Evolutionary conservation across 129 eudicot genomes (phyloP).

Genomic region (Artemisia tridentata): DNA sequence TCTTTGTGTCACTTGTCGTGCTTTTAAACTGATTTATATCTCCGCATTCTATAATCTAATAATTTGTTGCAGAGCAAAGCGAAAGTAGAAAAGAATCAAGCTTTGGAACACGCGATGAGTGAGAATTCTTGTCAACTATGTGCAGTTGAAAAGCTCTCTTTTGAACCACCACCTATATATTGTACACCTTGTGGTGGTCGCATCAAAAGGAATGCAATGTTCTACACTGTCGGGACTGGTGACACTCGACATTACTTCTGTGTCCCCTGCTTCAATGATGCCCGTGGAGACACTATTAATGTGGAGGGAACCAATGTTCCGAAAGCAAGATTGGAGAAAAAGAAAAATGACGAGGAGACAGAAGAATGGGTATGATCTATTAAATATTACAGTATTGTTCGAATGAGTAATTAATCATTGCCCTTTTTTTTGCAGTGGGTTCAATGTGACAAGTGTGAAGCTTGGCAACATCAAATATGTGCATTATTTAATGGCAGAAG

Average conservation of each 20-base stretch:
- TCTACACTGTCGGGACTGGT: conserved; percentile 81
- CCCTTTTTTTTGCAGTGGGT: conserved; percentile 72
- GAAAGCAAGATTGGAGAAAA: conserved; percentile 84
- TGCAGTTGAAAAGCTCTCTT: conserved; percentile 87
- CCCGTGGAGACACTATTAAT: conserved; percentile 83
- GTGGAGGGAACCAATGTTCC: conserved; percentile 72
- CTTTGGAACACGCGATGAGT: conserved; percentile 81
- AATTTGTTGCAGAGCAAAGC: conserved; percentile 72
- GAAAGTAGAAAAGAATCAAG: conserved; percentile 94
- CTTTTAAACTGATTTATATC: conserved; percentile 1
- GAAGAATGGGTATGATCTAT: conserved; percentile 82
- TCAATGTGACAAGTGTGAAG: conserved; percentile 98
- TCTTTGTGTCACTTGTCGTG: not conserved
- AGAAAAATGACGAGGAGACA: conserved; percentile 92
- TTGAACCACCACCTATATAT: conserved; percentile 96
- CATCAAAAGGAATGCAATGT: conserved; percentile 89
- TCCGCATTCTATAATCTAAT: conserved; percentile 7
- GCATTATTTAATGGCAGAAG: conserved; percentile 94
- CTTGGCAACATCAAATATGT: conserved; percentile 99
- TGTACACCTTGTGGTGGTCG: conserved; percentile 95
- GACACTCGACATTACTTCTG: conserved; percentile 85
- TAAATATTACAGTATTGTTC: conserved; percentile 7
- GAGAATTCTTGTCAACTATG: conserved; percentile 97
- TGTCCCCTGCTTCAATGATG: conserved; percentile 72
- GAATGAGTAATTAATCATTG: conserved; percentile 5